Conservation (phyloP, 208 protist species). For the Leishmania mexicana region DNA sequence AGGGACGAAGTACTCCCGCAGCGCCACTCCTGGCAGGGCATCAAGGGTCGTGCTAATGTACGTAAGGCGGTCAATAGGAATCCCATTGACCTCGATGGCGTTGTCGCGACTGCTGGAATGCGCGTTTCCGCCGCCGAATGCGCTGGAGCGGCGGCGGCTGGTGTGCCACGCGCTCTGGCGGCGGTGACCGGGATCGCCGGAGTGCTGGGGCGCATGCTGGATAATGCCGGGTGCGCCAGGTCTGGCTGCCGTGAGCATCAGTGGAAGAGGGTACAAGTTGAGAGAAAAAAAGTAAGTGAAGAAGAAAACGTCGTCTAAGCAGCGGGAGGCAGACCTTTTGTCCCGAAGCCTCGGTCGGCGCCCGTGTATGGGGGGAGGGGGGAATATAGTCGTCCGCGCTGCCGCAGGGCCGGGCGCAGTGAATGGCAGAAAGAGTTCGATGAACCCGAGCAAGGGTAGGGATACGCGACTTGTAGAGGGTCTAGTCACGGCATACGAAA, state of each 20-base stretch:
- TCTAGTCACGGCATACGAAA: background rate
- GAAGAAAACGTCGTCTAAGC: background rate
- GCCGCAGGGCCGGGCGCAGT: background rate
- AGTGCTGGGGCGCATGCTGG: background rate
- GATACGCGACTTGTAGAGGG: background rate
- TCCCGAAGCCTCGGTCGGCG: background rate
- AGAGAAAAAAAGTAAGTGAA: conserved; percentile 1
- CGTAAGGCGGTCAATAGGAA: conserved; percentile 69
- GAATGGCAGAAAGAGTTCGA: no score
- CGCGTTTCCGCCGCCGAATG: background rate
- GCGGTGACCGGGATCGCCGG: conserved; percentile 7
- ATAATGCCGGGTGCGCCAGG: conserved; percentile 4
- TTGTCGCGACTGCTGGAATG: background rate
- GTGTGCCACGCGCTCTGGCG: conserved; percentile 17
- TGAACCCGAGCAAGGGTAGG: background rate
- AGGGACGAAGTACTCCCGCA: conserved; percentile 74
- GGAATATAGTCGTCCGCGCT: background rate
- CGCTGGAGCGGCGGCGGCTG: conserved; percentile 13
- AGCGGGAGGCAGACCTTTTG: background rate
- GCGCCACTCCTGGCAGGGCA: conserved; percentile 59
- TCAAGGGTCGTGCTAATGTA: conserved; percentile 85
- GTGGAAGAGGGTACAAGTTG: background rate
- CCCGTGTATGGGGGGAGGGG: background rate
- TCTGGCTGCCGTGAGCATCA: conserved; percentile 4
- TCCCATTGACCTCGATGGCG: conserved; percentile 24